Percentiles rank a stretch among this genome's conserved stretches.
Conservation (phyloP, 495 filamentous ascomycete species). For the Aspergillus asperescens region DNA sequence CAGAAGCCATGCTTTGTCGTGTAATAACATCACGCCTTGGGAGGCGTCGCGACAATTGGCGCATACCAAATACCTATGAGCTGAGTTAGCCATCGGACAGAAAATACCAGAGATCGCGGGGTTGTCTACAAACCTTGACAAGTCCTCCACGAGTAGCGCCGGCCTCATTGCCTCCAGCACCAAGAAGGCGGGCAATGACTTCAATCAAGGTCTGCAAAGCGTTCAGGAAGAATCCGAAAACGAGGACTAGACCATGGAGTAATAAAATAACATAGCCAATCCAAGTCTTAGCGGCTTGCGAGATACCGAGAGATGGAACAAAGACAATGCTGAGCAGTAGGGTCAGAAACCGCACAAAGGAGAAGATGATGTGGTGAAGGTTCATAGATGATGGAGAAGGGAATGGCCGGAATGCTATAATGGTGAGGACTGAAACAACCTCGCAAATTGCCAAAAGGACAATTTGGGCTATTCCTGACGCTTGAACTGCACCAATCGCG, state of each 20-base stretch:
- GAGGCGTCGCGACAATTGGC: constrained; percentile 76
- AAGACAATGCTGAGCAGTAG: constrained; percentile 85
- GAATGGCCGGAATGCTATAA: constrained; percentile 87
- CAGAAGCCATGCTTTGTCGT: constrained; percentile 72
- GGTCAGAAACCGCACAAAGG: constrained; percentile 67
- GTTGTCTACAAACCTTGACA: constrained; percentile 53
- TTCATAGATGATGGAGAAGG: constrained; percentile 96
- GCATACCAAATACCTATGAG: constrained; percentile 73
- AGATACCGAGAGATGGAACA: constrained; percentile 71
- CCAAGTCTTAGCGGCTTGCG: constrained; percentile 79
- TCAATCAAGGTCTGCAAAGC: constrained; percentile 86
- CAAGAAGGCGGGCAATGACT: constrained; percentile 70
- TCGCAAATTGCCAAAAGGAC: constrained; percentile 91
- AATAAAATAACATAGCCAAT: constrained; percentile 89
- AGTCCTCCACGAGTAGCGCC: constrained; percentile 81
- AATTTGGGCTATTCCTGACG: constrained; percentile 86
- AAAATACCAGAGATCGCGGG: background rate
- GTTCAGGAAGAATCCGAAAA: constrained; percentile 93
- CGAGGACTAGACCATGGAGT: constrained; percentile 77
- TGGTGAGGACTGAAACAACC: constrained; percentile 79
- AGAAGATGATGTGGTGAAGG: constrained; percentile 81
- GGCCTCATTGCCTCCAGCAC: constrained; percentile 71
- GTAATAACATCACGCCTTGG: constrained; percentile 55
- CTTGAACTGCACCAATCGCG: constrained; percentile 87
- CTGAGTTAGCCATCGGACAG: background rate